Conservation (phyloP, 192 early-diverging fungal genomes). For the Powellomyces hirtus region DNA sequence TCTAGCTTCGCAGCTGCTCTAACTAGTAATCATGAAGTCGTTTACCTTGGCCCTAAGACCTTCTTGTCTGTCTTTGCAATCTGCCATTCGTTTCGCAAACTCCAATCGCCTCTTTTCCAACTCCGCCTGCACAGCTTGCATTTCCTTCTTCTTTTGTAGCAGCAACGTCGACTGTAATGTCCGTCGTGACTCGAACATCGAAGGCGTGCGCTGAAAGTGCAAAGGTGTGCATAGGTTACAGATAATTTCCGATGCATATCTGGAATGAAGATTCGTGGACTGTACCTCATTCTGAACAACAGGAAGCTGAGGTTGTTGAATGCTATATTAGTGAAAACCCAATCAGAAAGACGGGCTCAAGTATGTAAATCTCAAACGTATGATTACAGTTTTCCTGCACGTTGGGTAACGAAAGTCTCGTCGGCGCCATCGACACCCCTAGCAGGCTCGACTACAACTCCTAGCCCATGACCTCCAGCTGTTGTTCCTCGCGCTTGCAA, state of each 20-base stretch:
- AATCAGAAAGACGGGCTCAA: not conserved
- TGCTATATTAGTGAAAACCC: constrained; percentile 1
- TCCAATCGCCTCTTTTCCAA: constrained; percentile 56
- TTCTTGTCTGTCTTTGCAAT: constrained; percentile 62
- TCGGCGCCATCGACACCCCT: constrained; percentile 15
- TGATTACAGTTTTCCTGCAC: constrained; percentile 51
- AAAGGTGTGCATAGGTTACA: not conserved
- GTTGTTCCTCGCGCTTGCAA: not conserved
- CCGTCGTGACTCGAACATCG: constrained; percentile 41
- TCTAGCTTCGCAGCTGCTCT: no score
- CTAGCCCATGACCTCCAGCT: not conserved
- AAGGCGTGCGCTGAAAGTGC: constrained; percentile 21
- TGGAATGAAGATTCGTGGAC: constrained; percentile 14
- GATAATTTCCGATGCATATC: not conserved
- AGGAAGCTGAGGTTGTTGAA: constrained; percentile 18
- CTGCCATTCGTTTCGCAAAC: constrained; percentile 64
- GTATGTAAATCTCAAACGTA: not conserved
- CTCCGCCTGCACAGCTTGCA: constrained; percentile 50
- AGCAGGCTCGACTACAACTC: constrained; percentile 22
- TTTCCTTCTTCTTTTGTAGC: constrained; percentile 62
- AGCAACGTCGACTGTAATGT: constrained; percentile 59
- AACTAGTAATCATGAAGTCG: not conserved
- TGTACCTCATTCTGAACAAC: constrained; percentile 39
- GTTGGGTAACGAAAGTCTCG: constrained; percentile 54
- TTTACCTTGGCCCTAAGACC: constrained; percentile 57